A percentile compares a stretch with the other conserved stretches of the same genome.
Evolutionary conservation across 768 basidiomycete species (phyloP).

Genomic region (Suillus paluster): DNA sequence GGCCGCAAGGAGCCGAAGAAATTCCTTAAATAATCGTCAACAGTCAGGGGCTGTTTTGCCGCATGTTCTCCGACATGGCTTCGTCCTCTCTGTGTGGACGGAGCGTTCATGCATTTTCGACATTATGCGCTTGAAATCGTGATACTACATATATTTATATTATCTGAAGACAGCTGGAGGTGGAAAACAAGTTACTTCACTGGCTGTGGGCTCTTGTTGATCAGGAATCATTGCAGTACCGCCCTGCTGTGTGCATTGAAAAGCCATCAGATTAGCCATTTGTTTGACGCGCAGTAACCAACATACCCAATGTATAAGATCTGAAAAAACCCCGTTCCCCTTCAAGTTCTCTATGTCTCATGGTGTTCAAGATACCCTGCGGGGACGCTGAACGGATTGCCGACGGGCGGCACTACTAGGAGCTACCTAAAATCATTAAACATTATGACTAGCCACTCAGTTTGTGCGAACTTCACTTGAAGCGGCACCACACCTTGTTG

Average conservation of each 20-base stretch:
- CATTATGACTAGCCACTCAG: background rate
- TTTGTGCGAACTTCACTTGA: background rate
- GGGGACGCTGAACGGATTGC: background rate
- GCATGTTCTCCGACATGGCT: background rate
- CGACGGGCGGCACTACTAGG: background rate
- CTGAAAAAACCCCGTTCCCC: background rate
- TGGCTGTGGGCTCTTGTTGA: background rate
- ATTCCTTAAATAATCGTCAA: slow-evolving; percentile 10
- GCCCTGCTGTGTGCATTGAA: background rate
- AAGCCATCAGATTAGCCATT: background rate
- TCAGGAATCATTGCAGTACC: background rate
- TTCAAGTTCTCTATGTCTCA: background rate
- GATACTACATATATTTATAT: background rate
- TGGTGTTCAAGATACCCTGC: background rate
- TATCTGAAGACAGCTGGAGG: background rate
- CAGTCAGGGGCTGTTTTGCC: background rate
- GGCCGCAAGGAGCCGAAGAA: slow-evolving; percentile 27
- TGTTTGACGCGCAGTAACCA: background rate
- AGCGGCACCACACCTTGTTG: background rate
- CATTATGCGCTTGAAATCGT: background rate
- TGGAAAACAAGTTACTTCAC: background rate
- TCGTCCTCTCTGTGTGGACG: background rate
- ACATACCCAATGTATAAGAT: background rate
- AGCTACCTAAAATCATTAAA: background rate
- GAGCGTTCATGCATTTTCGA: background rate